phyloP scores from a whole-genome alignment of 805 yeast genomes.

The Candida tibetensis region DNA sequence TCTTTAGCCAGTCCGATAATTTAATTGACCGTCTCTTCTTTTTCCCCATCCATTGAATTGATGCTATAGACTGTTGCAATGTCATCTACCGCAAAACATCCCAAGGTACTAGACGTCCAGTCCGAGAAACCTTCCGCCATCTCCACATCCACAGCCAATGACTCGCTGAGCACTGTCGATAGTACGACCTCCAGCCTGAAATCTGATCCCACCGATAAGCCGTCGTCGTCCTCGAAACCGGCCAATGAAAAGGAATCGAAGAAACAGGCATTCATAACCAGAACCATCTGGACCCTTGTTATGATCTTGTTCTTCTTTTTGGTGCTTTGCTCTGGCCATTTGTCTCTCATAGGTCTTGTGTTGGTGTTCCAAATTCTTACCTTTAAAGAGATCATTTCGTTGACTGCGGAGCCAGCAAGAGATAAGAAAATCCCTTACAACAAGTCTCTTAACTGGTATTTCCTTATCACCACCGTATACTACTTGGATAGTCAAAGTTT shows the following conservation, averaged over 20 bases:
- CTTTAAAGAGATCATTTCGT: conserved; percentile 84
- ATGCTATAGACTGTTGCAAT: background rate
- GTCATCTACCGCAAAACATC: background rate
- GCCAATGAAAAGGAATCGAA: conserved; percentile 56
- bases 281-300: conserved; percentile 91
- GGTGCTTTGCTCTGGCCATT: conserved; percentile 78
- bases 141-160: too few relatives aligned
- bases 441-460: conserved; percentile 87
- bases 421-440: conserved; percentile 83
- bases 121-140: background rate
- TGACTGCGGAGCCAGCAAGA: conserved; percentile 80
- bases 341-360: conserved; percentile 72
- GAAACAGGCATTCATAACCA: conserved; percentile 77
- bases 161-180: too few relatives aligned
- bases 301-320: conserved; percentile 77
- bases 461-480: conserved; percentile 80
- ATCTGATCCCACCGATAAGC: background rate
- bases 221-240: background rate
- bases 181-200: background rate
- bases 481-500: conserved; percentile 86
- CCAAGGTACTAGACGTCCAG: background rate
- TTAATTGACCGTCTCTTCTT: background rate
- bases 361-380: conserved; percentile 74
- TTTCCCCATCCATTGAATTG: background rate
- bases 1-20: background rate